Evolutionary conservation across 345 rosid species (phyloP).

Genomic region (Theobroma cacao): DNA sequence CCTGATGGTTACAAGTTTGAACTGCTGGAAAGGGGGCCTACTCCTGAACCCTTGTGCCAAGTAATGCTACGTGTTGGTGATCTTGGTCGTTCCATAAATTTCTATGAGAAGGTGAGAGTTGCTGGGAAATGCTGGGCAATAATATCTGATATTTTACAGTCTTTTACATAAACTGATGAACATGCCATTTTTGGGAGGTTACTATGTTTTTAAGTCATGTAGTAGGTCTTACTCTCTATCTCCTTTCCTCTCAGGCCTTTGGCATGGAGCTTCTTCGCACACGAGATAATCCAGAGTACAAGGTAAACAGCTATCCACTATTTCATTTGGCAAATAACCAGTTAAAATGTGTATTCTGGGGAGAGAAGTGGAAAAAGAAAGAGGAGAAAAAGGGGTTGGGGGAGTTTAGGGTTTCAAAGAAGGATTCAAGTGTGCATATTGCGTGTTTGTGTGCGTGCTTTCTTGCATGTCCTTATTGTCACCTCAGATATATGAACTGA

Average conservation of each 20-base stretch:
- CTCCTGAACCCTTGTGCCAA: slow-evolving; percentile 98
- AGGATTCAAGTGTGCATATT: neutral
- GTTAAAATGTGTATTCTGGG: neutral
- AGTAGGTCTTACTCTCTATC: neutral
- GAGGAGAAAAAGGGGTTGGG: neutral
- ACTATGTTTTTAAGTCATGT: neutral
- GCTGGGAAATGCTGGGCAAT: neutral
- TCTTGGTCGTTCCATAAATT: slow-evolving; percentile 83
- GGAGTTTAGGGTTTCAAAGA: neutral
- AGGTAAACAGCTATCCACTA: slow-evolving; percentile 42
- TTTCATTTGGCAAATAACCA: neutral
- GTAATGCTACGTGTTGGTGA: slow-evolving; percentile 99
- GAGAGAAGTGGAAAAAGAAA: neutral
- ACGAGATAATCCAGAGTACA: slow-evolving; percentile 89
- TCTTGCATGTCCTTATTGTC: neutral
- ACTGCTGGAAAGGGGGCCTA: slow-evolving; percentile 92
- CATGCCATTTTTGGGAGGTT: neutral
- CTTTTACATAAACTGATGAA: neutral
- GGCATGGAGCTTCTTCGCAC: slow-evolving; percentile 97
- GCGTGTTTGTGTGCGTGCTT: neutral
- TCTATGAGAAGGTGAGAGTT: slow-evolving; percentile 81
- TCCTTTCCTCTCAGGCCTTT: slow-evolving; percentile 55
- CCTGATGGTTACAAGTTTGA: slow-evolving; percentile 99
- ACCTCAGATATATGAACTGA: neutral
- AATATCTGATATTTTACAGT: neutral